Conservation (phyloP, 2,329 filamentous ascomycete genomes). For the Diaporthe velutina region DNA sequence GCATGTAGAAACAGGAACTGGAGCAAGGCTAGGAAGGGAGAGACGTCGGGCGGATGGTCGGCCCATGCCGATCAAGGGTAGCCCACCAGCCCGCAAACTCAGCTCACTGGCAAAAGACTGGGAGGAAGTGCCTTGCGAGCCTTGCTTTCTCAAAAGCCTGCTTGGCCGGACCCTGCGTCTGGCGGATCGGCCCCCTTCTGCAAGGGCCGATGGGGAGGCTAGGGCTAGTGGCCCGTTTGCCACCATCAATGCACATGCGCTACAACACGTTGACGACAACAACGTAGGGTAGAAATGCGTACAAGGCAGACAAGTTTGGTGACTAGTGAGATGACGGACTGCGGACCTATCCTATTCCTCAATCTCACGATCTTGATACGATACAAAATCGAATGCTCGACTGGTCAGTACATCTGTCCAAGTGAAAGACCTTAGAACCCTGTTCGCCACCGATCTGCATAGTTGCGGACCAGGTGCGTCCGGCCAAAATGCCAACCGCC, state of each 20-base stretch:
- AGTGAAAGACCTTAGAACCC: too few relatives aligned
- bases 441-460: not conserved
- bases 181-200: constrained; percentile 29
- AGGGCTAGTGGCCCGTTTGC: not conserved
- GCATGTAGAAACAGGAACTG: not conserved
- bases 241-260: not conserved
- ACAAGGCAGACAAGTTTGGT: not conserved
- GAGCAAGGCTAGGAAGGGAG: not conserved
- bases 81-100: not conserved
- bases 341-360: not conserved
- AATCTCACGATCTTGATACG: too few relatives aligned
- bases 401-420: too few relatives aligned
- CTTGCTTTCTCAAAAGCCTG: not conserved
- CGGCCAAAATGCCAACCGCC: not conserved
- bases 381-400: too few relatives aligned
- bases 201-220: constrained; percentile 21
- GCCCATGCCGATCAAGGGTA: not conserved
- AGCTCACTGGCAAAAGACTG: not conserved
- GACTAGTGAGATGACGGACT: not conserved
- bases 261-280: not conserved
- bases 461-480: not conserved
- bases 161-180: constrained; percentile 3
- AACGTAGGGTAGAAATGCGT: not conserved
- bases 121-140: not conserved
- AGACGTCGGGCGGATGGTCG: not conserved